Base-by-base conservation (phyloP, 257 asterid genomes). In the Orobanche coerulescens region DNA sequence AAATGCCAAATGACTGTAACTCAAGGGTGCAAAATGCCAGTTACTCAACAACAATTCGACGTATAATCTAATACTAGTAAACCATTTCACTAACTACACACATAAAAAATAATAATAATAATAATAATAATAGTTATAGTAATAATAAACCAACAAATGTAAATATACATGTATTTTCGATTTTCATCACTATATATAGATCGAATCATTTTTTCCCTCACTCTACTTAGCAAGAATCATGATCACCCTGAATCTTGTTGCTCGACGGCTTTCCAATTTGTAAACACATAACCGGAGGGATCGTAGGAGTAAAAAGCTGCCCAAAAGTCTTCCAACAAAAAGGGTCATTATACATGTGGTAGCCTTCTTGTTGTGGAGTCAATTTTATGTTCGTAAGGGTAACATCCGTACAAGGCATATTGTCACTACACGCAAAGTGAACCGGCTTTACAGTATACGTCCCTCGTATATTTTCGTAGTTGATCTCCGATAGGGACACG, bases 241-340 rank as follows among this genome's bases (percentile, higher is more conserved):
- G 71, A 46, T 88, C 94, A 10, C 83, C 83, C 13, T 70, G 93
- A 67, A 73, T 48, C 61, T 71, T 72, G 66, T 76, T 92, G 64
- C 80, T 72, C n/a, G 93, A 34, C 16, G 97, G 99, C 73, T 81
- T 89, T 0, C 96, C 95, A 0, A 75, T 30, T 50, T 68, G 82
- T 18, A 93, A 39, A 44, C 99, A 93, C n/a, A 65, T 61, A 3
- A 93, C 71, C 0, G 96, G 95, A 44, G 99, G 99, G 10, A 79
- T 34, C 0, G 96, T 72, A 0, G 96, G 95, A 36, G 99, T 47
- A 26, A 64, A 78, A n/a, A 86, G 73, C 70, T 86, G 84, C 2
- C 99, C 99, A 39, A 75, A 93, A 0, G 94, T 65, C 68, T 83
- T 80, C 99, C 99, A 93, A 61, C 99, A 93, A 8, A 33, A 93